Evolutionary conservation across 2,329 filamentous ascomycete species (phyloP), one percentile per base, ranked within the genome.

Genomic region (Shiraia sp.): DNA sequence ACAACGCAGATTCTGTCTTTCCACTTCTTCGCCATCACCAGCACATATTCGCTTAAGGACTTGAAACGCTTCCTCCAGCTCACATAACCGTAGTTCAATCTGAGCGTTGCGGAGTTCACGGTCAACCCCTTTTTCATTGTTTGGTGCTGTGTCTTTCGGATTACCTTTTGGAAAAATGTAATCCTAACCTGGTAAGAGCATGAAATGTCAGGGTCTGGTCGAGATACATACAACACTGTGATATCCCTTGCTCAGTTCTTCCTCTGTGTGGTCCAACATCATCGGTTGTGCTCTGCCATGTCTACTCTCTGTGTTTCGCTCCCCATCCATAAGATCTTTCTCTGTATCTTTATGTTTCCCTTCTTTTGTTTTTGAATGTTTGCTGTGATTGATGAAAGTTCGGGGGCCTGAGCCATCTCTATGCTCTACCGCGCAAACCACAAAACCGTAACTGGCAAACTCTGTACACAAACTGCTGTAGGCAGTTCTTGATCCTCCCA

Each of bases 381-480:
- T 69, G 0, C 74, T 71, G 32, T 83, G 73, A 52, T 84, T 86
- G 42, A 86, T 74, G 45, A 79, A 80, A 0, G 79, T 81, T 33
- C 82, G 70, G 3, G 83, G 80, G 3, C 80, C 81, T 40, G 79
- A 82, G 1, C 83, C 83, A 58, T 86, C 83, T 19, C 83, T 68
- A 60, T 87, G 83, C 63, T 87, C 83, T 16, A 87, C 57, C 0
- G 82, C 81, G 24, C 82, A 77, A 0, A 87, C 81, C 1, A 87
- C 71, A 52, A 86, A 84, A 0, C 83, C 82, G 51, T 84, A 82
- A 56, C 80, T 83, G 0, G 82, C 83, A 50, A 87, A 79, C 30
- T 87, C 82, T 6, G 82, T 81, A 51, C 82, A 86, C 2, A 86
- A 71, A 12, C 77, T 76, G 13, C 79, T 83, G 55, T 84, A 85